Evolutionary conservation across 768 basidiomycete genomes (phyloP).

Genomic region (Russula foetens): DNA sequence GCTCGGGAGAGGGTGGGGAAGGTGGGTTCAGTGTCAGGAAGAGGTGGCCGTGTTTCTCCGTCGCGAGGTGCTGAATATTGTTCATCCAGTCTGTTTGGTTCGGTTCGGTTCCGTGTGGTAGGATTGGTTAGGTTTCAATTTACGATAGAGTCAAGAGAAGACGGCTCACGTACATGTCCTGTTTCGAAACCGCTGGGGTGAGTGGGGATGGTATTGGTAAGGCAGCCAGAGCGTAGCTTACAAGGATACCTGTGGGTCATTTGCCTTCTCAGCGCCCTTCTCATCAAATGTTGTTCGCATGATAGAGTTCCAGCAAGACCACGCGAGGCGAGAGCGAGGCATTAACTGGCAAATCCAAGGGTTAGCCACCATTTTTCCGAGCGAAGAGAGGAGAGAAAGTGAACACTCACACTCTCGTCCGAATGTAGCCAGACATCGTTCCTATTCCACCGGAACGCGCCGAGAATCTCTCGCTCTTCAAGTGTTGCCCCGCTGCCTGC

Average conservation of each 20-base stretch:
- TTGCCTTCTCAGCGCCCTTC: slow-evolving; percentile 33
- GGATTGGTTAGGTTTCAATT: too few relatives aligned
- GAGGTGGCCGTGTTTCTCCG: not conserved
- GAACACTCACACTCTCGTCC: slow-evolving; percentile 43
- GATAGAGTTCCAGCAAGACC: slow-evolving; percentile 80
- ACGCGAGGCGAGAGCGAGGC: slow-evolving; percentile 51
- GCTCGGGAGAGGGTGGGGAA: slow-evolving; percentile 40
- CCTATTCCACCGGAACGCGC: slow-evolving; percentile 54
- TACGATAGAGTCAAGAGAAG: too few relatives aligned
- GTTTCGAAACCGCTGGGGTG: too few relatives aligned
- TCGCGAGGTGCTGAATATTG: not conserved
- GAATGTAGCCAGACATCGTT: slow-evolving; percentile 64
- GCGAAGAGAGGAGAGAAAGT: not conserved
- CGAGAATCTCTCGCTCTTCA: slow-evolving; percentile 48
- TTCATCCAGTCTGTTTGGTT: slow-evolving; percentile 4
- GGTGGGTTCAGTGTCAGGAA: slow-evolving; percentile 1
- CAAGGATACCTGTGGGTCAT: slow-evolving; percentile 45
- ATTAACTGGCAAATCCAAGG: slow-evolving; percentile 40
- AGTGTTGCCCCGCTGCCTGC: slow-evolving; percentile 41
- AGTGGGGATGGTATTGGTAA: too few relatives aligned
- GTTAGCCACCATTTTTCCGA: not conserved
- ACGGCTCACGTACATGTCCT: too few relatives aligned
- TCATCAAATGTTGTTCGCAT: slow-evolving; percentile 39
- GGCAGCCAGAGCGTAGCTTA: too few relatives aligned
- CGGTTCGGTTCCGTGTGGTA: too few relatives aligned